phyloP scores from a whole-genome alignment of 805 yeast genomes.

The Cyberlindnera amylophila region DNA sequence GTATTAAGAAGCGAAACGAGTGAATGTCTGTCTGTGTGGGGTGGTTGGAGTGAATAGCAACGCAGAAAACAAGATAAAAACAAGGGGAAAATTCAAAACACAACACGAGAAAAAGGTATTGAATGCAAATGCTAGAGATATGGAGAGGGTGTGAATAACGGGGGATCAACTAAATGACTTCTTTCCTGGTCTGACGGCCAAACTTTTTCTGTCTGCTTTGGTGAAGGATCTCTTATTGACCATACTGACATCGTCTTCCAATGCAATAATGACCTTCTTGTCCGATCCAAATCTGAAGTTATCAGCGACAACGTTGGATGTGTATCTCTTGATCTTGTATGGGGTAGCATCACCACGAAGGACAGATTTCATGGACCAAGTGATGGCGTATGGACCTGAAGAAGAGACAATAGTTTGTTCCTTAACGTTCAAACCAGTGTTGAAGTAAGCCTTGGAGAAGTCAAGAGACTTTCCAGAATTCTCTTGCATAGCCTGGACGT shows the following conservation, averaged over 20 bases:
- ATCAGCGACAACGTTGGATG: conserved; percentile 63
- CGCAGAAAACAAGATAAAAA: neutral
- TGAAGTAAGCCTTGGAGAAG: conserved; percentile 76
- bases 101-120: neutral
- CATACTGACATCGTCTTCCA: conserved; percentile 74
- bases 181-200: conserved; percentile 28
- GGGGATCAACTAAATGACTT: conserved; percentile 3
- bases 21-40: neutral
- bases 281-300: conserved; percentile 75
- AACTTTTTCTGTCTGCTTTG: conserved; percentile 48
- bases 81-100: neutral
- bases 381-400: conserved; percentile 75
- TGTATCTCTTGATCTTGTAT: conserved; percentile 62
- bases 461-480: conserved; percentile 45
- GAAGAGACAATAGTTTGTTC: conserved; percentile 75
- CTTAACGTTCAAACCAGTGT: conserved; percentile 58
- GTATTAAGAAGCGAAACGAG: no score
- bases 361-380: conserved; percentile 70
- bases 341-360: conserved; percentile 49
- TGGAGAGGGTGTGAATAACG: neutral
- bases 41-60: neutral
- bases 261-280: conserved; percentile 66
- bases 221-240: conserved; percentile 57
- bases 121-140: conserved; percentile 1
- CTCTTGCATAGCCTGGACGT: conserved; percentile 56